Evolutionary conservation across 108 stramenopile species (phyloP).

Genomic region (Hondaea fermentalgiana): DNA sequence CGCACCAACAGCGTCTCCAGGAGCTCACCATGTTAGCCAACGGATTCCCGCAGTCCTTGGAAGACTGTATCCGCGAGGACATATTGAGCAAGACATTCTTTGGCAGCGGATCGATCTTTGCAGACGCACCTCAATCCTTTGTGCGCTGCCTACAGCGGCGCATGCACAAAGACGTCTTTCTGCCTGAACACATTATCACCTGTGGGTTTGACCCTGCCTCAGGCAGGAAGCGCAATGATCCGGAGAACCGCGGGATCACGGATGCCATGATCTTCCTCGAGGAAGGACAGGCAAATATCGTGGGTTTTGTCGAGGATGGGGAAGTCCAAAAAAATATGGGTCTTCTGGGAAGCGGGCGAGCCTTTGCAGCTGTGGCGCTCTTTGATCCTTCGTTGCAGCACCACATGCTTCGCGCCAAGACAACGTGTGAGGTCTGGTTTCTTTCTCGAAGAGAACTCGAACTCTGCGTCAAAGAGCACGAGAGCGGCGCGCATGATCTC

Average conservation of each 20-base stretch:
- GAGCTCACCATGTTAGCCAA: background rate
- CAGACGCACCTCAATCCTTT: background rate
- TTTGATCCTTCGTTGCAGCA: background rate
- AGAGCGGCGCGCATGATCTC: background rate
- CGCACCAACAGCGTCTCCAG: background rate
- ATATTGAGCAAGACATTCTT: background rate
- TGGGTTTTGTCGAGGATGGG: background rate
- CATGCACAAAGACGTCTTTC: background rate
- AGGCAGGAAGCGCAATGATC: background rate
- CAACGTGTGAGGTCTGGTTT: background rate
- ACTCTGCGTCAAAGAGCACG: background rate
- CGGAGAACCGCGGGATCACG: background rate
- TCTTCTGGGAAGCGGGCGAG: background rate
- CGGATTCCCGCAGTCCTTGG: background rate
- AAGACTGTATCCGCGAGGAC: background rate
- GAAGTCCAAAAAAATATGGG: background rate
- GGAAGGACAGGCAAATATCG: background rate
- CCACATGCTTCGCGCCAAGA: background rate
- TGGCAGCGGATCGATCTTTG: background rate
- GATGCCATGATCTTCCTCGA: background rate
- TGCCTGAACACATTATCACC: background rate
- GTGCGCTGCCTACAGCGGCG: background rate
- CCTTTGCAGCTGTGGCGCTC: background rate
- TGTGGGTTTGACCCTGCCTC: background rate
- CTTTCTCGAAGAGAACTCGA: background rate